Base-by-base conservation (phyloP, 169 alveolate species). In the Eimeria praecox region DNA sequence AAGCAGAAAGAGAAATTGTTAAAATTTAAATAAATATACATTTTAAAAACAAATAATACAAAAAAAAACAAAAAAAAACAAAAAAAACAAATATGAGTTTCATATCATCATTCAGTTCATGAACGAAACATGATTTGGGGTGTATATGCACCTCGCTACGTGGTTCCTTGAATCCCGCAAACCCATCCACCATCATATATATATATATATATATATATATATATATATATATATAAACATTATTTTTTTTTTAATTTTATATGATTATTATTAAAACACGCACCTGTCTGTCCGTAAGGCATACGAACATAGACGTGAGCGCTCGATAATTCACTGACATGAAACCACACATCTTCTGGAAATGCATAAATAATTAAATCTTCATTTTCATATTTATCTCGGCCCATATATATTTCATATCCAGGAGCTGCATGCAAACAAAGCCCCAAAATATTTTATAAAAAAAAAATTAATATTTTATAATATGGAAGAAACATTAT, bases 321-420 rank as follows among this genome's bases (percentile, higher is more conserved):
- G 86, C 98, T 97, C 54, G 98, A 97, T 69, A 93, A 96, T 54
- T 97, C 95, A 85, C 98, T 98, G 24, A 97, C 99, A 90, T 97
- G 98, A 96, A 98, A 97, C 98, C 99, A 98, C 0, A 98, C 94
- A 93, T 98, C 98, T 82, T 96, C 97, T 27, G 98, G 98, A 93
- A 96, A 97, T 16, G 98, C 98, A 95, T 97, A 97, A 64, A 97
- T 96, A 40, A 98, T 97, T 59, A 97, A 95, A 56, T 97, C 98
- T 96, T 98, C 99, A 87, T 98, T 98, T 95, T 98, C 99, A 95
- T 64, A 97, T 95, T 98, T 98, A 95, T 98, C 99, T 83, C 96
- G 95, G 30, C 99, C 99, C 95, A 80, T 80, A 56, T 92, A 92
- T n/a, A 92, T 38, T 83, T 90, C 90, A 24, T 90, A 90, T 52